Evolutionary conservation across 208 protist genomes (phyloP), one percentile per base, ranked within the genome.

Genomic region (Crithidia mellificae): DNA sequence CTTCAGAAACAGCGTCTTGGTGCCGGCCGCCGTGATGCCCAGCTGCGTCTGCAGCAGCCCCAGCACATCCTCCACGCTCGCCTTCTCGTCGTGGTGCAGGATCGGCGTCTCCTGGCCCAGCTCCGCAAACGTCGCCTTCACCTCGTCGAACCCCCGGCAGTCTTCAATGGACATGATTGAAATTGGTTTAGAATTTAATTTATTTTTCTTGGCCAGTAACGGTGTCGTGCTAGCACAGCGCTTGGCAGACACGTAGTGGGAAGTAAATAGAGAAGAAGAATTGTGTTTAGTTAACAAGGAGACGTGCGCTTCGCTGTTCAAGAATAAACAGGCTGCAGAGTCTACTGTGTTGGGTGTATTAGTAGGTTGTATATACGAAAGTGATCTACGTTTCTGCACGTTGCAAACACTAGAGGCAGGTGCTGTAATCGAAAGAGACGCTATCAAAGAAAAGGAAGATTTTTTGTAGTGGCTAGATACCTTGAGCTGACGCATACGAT

Each of bases 1-100:
- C 83, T 95, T 97, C 34, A 97, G 72, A 62, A 97, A 97, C 61
- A 97, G 83, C 55, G 89, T 94, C 80, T 93, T 95, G 36, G 88
- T 90, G 62, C 85, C 86, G 25, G 50, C 56, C 14, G 47, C 53
- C 1, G 56, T 49, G 50, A 63, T 58, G 34, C 36, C 19, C 29
- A 46, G 47, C 34, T 56, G 43, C 27, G 30, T 36, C 66, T 58
- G 36, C 36, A 64, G 56, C 30, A 34, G 56, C 19, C 17, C 50
- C 14, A 68, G 52, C 20, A 63, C 84, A 53, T 87, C 85, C 50
- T 92, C 87, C 12, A 90, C 85, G 15, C 85, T 91, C 63, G 80
- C 69, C 72, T 86, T 91, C 77, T 83, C 78, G 55, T 83, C 84
- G 66, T 92, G 90, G 25, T 80, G 72, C 20, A 92, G 84, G 32